Conservation (phyloP, 371 early-diverging fungal genomes). For the Cokeromyces recurvatus region DNA sequence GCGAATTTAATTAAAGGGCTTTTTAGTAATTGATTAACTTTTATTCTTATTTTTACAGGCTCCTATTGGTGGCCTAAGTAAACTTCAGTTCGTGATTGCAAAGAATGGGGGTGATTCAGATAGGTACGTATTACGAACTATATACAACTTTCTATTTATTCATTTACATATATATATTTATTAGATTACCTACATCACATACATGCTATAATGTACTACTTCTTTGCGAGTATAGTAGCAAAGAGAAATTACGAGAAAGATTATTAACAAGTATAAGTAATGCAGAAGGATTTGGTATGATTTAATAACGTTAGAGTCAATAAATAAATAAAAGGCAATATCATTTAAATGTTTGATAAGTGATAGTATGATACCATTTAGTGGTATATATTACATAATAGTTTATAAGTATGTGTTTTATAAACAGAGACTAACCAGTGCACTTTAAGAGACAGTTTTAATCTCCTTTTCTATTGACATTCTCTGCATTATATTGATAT, state of each 20-base stretch:
- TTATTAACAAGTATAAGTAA: slow-evolving; percentile 80
- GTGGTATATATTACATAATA: no score
- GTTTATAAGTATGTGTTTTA: no score
- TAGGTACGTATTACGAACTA: no score
- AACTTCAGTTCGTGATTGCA: slow-evolving; percentile 92
- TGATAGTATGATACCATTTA: no score
- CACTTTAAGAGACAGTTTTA: no score
- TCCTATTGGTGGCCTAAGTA: slow-evolving; percentile 90
- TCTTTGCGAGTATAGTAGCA: slow-evolving; percentile 81
- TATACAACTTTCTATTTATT: no score
- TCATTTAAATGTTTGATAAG: no score
- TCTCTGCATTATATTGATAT: no score
- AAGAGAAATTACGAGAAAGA: slow-evolving; percentile 73
- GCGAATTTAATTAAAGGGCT: neutral
- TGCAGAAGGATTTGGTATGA: slow-evolving; percentile 85
- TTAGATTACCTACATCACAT: slow-evolving; percentile 67
- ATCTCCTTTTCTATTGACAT: no score
- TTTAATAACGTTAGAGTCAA: slow-evolving; percentile 10
- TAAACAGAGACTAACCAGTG: no score
- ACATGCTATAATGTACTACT: slow-evolving; percentile 93
- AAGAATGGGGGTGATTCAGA: slow-evolving; percentile 96
- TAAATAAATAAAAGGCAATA: no score
- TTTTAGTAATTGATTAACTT: neutral
- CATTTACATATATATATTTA: no score
- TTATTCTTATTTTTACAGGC: slow-evolving; percentile 68